A percentile compares a stretch with the other conserved stretches of the same genome.
Conservation (phyloP, 2,329 filamentous ascomycete genomes). For the Epichloe uncinata region DNA sequence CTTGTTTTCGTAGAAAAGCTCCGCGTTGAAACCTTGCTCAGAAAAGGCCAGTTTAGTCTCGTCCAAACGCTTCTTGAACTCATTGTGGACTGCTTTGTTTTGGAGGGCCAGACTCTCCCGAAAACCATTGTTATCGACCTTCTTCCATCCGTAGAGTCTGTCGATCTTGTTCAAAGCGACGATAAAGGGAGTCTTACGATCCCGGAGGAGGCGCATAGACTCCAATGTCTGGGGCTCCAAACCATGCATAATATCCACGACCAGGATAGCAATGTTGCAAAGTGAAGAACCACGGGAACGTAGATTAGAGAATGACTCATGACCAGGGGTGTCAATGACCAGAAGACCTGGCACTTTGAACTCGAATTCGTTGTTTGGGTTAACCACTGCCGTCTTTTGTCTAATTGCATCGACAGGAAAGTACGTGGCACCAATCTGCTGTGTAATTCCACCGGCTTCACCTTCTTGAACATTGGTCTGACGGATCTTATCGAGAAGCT, state of each 20-base stretch:
- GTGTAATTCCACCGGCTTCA: conserved; percentile 97
- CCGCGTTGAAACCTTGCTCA: conserved; percentile 95
- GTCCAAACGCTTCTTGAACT: conserved; percentile 81
- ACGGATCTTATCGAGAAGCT: conserved; percentile 93
- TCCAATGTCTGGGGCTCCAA: conserved; percentile 94
- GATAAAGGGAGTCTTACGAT: conserved; percentile 93
- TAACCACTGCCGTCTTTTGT: conserved; percentile 89
- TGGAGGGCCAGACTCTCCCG: conserved; percentile 81
- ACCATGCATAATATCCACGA: conserved; percentile 99
- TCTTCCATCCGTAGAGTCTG: conserved; percentile 98
- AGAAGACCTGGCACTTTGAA: conserved; percentile 96
- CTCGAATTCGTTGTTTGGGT: conserved; percentile 77
- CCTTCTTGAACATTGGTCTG: conserved; percentile 98
- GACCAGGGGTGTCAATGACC: conserved; percentile 95
- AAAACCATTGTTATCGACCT: conserved; percentile 97
- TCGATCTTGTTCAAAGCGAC: conserved; percentile 99
- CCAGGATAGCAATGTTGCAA: conserved; percentile 97
- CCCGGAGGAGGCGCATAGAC: conserved; percentile 87
- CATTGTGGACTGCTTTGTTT: conserved; percentile 83
- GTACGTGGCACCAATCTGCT: conserved; percentile 98
- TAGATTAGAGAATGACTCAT: conserved; percentile 99
- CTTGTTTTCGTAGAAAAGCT: conserved; percentile 96
- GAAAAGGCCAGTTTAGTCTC: conserved; percentile 88
- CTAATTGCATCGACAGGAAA: conserved; percentile 90
- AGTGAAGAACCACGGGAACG: conserved; percentile 94